These are phyloP conservation scores for Ophiosphaerella korrae DNA, from an alignment of 2,329 filamentous ascomycete genomes.

Conservation along the genomic window DNA sequence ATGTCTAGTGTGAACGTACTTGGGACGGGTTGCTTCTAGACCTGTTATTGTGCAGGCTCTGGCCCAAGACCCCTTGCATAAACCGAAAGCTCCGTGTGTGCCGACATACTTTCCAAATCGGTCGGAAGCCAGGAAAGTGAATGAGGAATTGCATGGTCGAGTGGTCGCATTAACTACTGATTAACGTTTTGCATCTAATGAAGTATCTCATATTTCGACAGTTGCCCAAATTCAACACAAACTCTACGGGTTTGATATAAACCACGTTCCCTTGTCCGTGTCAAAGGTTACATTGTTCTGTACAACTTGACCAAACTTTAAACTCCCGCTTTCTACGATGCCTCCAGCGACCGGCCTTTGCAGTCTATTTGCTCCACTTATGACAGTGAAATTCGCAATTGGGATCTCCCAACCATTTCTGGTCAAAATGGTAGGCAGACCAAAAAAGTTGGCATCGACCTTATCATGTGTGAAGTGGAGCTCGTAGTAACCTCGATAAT, in stretches of 20 bases:
- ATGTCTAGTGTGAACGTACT: not conserved
- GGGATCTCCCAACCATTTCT: conserved; percentile 68
- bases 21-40: not conserved
- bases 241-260: conserved; percentile 31
- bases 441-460: conserved; percentile 69
- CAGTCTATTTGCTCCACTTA: conserved; percentile 65
- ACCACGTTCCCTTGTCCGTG: conserved; percentile 42
- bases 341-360: conserved; percentile 56
- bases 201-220: not conserved
- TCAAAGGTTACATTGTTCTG: conserved; percentile 44
- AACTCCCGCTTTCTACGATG: conserved; percentile 60
- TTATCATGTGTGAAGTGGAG: conserved; percentile 60
- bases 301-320: conserved; percentile 54
- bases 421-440: conserved; percentile 62
- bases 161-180: too few relatives aligned
- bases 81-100: not conserved
- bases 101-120: not conserved
- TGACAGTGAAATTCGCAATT: conserved; percentile 72
- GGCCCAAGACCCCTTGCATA: not conserved
- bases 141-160: too few relatives aligned
- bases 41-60: not conserved
- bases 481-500: conserved; percentile 76
- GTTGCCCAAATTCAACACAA: not conserved
- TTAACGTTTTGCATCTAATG: too few relatives aligned
- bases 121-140: not conserved